Base-by-base conservation (phyloP, 2,329 filamentous ascomycete genomes). In the Xylaria arbuscula region DNA sequence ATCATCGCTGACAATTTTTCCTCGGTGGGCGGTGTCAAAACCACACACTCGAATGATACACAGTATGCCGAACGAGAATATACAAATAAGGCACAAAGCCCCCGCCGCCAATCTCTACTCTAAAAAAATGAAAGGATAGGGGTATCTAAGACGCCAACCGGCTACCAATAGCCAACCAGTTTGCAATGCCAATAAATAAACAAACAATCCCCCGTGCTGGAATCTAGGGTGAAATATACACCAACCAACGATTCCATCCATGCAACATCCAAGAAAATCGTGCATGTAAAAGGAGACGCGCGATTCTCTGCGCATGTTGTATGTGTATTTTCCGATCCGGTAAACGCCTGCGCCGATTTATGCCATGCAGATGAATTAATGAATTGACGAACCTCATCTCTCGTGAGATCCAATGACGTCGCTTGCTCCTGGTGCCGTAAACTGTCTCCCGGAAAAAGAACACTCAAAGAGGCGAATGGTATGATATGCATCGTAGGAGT, bases 101-200 rank as follows among this genome's bases (percentile, higher is more conserved):
- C 11, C 28, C 2, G 28, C 5, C 28, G 3, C 28, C 28, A 28
- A 50, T 64, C 13, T 57, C 24, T 62, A 40, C 17, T 62, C n/a
- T 11, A 22, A 54, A 57, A 32, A 54, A 57, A 60, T 34, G 17
- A 28, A 56, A 59, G 7, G 1, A 34, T 59, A 62, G 15, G 58
- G 68, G 68, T 70, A 69, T 70, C 68, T 69, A 54, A 61, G 28
- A 66, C 59, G 40, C 62, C 51, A 48, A 22, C 32, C 57, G 10
- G 24, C 28, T 28, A 28, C 28, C 28, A 2, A 28, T 28, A 5
- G 28, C 28, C 28, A 28, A 5, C 28, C 28, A 28, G 28, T 28
- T 28, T 28, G n/a, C 5, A 28, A 28, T 28, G 28, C 28, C 32
- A n/a, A 24, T 13, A 59, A 67, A 60, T 48, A 36, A 59, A 3